Percentiles rank a stretch among this genome's conserved stretches.
Evolutionary conservation across 2,329 filamentous ascomycete species (phyloP).

Genomic region (Neopestalotiopsis sp.): DNA sequence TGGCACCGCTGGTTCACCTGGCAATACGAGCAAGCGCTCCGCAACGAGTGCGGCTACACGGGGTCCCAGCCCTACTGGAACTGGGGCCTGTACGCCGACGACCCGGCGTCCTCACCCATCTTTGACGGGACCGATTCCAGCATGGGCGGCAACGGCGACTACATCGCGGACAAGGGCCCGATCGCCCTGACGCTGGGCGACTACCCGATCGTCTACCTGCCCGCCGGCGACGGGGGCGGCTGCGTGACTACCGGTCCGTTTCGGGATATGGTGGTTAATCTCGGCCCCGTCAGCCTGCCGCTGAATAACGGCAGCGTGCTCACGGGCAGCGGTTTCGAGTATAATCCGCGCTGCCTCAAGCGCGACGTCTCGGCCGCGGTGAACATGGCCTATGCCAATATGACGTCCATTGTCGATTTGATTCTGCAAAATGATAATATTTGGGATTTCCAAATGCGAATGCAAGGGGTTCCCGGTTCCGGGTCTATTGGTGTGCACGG

Average conservation of each 20-base stretch:
- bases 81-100: conserved; percentile 44
- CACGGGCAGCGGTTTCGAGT: conserved; percentile 28
- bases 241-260: conserved; percentile 53
- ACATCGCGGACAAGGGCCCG: conserved; percentile 24
- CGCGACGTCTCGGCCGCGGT: conserved; percentile 27
- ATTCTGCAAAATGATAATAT: conserved; percentile 31
- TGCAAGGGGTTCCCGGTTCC: conserved; percentile 39
- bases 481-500: conserved; percentile 35
- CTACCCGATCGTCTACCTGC: conserved; percentile 30
- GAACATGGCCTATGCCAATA: conserved; percentile 30
- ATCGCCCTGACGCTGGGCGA: conserved; percentile 19
- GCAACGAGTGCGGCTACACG: conserved; percentile 29
- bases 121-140: conserved; percentile 53
- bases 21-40: conserved; percentile 29
- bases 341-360: conserved; percentile 43
- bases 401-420: conserved; percentile 34
- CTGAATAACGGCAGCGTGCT: conserved; percentile 24
- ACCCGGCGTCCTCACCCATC: conserved; percentile 46
- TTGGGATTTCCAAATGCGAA: conserved; percentile 39
- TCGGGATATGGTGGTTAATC: conserved; percentile 34
- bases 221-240: conserved; percentile 55
- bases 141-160: conserved; percentile 46
- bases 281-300: conserved; percentile 34
- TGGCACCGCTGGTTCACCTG: conserved; percentile 32
- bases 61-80: conserved; percentile 44